Base-by-base conservation (phyloP, 2,329 filamentous ascomycete species). In the Penicillium fuscoglaucum region DNA sequence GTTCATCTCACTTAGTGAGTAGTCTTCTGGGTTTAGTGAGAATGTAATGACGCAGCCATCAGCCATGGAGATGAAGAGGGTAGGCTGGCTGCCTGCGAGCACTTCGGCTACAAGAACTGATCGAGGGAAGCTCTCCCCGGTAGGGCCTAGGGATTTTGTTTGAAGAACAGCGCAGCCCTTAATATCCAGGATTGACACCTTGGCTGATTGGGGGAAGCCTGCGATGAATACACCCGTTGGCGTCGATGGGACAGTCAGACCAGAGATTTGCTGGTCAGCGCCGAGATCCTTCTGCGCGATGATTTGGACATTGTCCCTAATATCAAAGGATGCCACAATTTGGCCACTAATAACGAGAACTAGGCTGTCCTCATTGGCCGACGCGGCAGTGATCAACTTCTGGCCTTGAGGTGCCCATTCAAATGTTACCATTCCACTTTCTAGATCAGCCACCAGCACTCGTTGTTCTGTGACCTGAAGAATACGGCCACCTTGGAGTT, bases 11-110 rank as follows among this genome's bases (percentile, higher is more conserved):
- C 87, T 88, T 3, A 98, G 78, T 0, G 84, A 78, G 59, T 84
- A 84, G n/a, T 84, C 83, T 0, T 76, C 67, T 0, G 79, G 74
- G 33, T 90, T 84, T 37, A 96, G 83, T 33, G 86, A 84, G 70
- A 93, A 98, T 0, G 90, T 95, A 51, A 96, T 83, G 1, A 99
- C 90, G 61, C 90, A 91, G 4, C 95, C 95, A 74, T 98, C 93
- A 48, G 96, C 91, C 84, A 97, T 90, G 13, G 93, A 90, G 33
- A 96, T 84, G 61, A 99, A 90, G 0, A 99, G 81, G 0, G 90
- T 96, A 0, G 91, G 89, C 7, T 82, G 80, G 15, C 88, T 87
- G 45, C 81, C 74, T 13, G 76, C 72, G 33, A 97, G 83, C 4
- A 98, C 83, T 61, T 93, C 87, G 6, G 90, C 88, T 8, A 98